phyloP scores from a whole-genome alignment of 768 basidiomycete species.

The Suillus spraguei region DNA sequence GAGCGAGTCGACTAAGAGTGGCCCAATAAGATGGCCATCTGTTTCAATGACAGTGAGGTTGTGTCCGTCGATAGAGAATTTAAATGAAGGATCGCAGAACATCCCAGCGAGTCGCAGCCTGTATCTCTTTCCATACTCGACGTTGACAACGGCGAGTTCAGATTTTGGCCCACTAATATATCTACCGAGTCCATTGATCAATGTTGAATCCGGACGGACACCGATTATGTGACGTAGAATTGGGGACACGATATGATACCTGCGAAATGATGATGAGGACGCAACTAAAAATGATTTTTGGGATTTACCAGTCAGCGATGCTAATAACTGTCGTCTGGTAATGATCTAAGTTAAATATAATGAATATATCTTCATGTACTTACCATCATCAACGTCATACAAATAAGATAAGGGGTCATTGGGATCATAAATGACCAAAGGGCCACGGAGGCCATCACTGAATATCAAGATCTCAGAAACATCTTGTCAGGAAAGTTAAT shows the following conservation, averaged over 20 bases:
- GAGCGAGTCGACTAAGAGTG: conserved; percentile 35
- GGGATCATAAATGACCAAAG: background rate
- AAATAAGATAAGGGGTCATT: background rate
- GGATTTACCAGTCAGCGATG: background rate
- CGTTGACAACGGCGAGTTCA: background rate
- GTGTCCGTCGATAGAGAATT: conserved; percentile 23
- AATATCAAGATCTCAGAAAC: background rate
- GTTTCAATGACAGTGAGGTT: conserved; percentile 37
- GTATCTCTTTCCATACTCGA: conserved; percentile 3
- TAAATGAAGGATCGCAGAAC: conserved; percentile 13
- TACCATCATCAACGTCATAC: background rate
- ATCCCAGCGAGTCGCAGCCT: background rate
- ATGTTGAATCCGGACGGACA: background rate
- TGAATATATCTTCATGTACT: background rate
- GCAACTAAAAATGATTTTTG: background rate
- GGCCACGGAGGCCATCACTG: background rate
- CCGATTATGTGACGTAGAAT: background rate
- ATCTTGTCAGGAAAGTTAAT: background rate
- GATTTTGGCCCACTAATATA: background rate
- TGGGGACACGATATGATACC: background rate
- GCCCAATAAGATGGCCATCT: conserved; percentile 31
- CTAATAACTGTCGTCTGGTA: background rate
- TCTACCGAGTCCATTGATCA: background rate
- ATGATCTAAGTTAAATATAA: background rate
- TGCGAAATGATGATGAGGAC: background rate